Conservation (phyloP, 495 filamentous ascomycete species). For the Talaromyces stipitatus region DNA sequence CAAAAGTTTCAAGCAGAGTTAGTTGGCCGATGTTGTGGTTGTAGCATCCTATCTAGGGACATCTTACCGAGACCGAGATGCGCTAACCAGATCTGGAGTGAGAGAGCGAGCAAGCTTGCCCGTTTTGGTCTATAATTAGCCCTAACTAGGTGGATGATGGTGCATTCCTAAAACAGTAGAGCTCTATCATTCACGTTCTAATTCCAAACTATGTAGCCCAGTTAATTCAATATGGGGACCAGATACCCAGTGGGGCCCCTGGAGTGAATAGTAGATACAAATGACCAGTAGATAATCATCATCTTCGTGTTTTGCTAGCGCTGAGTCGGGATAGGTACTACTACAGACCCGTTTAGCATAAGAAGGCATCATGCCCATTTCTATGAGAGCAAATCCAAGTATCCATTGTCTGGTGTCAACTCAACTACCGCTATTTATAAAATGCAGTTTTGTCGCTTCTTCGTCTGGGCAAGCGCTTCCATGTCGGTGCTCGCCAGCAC, state of each 20-base stretch:
- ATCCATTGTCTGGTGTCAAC: not conserved
- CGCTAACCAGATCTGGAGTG: not conserved
- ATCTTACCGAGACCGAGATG: not conserved
- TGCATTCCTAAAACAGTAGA: not conserved
- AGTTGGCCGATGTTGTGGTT: too few relatives aligned
- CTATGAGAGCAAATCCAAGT: not conserved
- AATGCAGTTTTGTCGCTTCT: not conserved
- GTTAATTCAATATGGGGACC: not conserved
- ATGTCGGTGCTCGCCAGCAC: not conserved
- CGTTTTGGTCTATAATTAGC: not conserved
- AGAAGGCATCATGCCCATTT: not conserved
- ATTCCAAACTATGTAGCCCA: not conserved
- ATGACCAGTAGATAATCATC: not conserved
- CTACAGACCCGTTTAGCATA: not conserved
- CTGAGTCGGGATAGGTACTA: not conserved
- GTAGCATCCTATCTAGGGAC: not conserved
- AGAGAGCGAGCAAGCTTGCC: not conserved
- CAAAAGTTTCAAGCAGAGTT: too few relatives aligned
- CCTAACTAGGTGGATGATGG: not conserved
- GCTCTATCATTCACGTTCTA: not conserved
- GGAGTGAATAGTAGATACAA: not conserved
- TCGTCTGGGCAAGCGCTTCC: not conserved
- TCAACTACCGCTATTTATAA: not conserved
- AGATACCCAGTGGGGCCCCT: not conserved
- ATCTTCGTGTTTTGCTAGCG: not conserved